Base-by-base conservation (phyloP, 169 alveolate species). In the Cryptosporidium canis region DNA sequence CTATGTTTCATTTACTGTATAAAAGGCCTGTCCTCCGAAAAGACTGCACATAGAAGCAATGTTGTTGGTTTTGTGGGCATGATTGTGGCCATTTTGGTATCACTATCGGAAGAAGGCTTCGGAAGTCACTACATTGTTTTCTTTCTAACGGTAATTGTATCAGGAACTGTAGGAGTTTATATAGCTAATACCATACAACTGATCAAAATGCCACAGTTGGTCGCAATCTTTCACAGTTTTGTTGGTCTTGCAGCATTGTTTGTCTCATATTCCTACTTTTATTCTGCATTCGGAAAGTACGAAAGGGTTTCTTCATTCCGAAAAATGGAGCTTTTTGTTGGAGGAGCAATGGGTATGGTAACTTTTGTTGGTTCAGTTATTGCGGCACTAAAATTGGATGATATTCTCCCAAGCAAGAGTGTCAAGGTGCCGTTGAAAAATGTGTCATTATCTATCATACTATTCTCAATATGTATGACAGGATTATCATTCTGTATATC, bases 131-230 rank as follows among this genome's bases (percentile, higher is more conserved):
- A 91, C 72, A 71, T 83, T 65, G 72, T 91, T 35, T 91, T 91
- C 71, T 70, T 87, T 21, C 27, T 87, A 39, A 71, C 91, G 16
- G 85, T 83, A 63, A 77, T 90, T 2, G 65, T 91, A 68, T 87
- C 94, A 55, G 87, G 83, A 41, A 68, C 71, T 24, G 67, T 91
- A 63, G 94, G 94, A 24, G 33, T 87, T 35, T 87, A 61, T 70
- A 91, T 91, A 41, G 94, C 94, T 37, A 44, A 77, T 5, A 39
- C 21, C 21, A 77, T 64, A 24, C 43, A 77, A 39, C 51, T 77
- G 41, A 77, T 45, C 11, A 77, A 61, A 77, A 77, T 77, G 63
- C 87, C 87, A 27, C 87, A 77, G 29, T 35, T 77, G 18, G 87
- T 77, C 18, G 87, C 87, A 24, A 31, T 31, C 7, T 77, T 77